Percentiles rank a stretch among this genome's conserved stretches.
These are phyloP conservation scores for Colletotrichum cuscutae DNA, from an alignment of 2,329 filamentous ascomycete species.

Conservation along the genomic window DNA sequence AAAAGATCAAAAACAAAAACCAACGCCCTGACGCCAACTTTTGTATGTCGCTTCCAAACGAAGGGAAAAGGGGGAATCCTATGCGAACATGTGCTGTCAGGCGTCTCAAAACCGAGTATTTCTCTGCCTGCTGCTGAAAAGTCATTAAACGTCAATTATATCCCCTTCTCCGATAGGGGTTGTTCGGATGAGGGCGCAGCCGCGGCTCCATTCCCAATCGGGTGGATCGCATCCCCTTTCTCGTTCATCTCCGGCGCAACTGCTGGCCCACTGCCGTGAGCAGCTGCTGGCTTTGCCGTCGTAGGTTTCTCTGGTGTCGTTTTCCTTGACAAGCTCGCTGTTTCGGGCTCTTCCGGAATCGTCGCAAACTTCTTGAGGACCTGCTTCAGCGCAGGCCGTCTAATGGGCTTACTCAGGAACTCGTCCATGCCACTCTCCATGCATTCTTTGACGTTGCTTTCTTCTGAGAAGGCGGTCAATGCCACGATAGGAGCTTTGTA, in stretches of 20 bases:
- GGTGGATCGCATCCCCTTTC: constrained; percentile 12
- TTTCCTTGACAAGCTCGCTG: constrained; percentile 45
- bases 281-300: constrained; percentile 37
- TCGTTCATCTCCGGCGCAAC: constrained; percentile 4
- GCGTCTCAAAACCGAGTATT: constrained; percentile 1
- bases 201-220: constrained; percentile 16
- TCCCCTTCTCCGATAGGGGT: constrained; percentile 23
- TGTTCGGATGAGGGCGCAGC: not conserved
- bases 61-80: constrained; percentile 19
- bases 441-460: constrained; percentile 87
- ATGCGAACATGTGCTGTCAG: constrained; percentile 5
- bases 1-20: not conserved
- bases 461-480: constrained; percentile 89
- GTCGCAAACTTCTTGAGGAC: constrained; percentile 87
- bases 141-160: constrained; percentile 12
- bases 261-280: constrained; percentile 3
- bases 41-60: constrained; percentile 26
- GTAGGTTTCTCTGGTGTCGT: constrained; percentile 41
- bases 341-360: constrained; percentile 76
- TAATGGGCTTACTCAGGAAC: constrained; percentile 82
- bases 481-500: constrained; percentile 91
- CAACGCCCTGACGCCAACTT: constrained; percentile 30
- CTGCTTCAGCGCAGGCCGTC: constrained; percentile 85
- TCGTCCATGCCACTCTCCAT: constrained; percentile 93
- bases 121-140: not conserved